Evolutionary conservation across 2,329 filamentous ascomycete species (phyloP).

Genomic region (Beauveria medogensis): DNA sequence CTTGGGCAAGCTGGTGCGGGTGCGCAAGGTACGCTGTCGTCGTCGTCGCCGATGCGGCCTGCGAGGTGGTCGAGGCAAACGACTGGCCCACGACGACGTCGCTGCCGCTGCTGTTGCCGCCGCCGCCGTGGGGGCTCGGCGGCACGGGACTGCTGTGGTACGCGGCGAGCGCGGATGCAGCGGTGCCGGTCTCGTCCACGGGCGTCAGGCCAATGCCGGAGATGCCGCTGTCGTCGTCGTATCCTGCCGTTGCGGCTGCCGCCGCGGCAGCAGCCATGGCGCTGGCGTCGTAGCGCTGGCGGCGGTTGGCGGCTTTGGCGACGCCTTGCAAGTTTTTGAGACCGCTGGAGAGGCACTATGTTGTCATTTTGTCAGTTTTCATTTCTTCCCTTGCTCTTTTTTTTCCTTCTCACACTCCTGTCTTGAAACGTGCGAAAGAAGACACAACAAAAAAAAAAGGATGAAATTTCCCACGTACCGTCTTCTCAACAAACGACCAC

Average conservation of each 20-base stretch:
- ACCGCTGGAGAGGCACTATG: constrained; percentile 73
- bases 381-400: no score
- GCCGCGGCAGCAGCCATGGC: constrained; percentile 5
- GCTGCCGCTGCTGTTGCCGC: neutral
- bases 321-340: constrained; percentile 71
- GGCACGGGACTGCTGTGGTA: constrained; percentile 1
- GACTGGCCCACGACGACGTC: neutral
- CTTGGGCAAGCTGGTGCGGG: neutral
- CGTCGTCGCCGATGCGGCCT: neutral
- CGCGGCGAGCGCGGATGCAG: neutral
- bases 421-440: no score
- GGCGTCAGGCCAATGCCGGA: constrained; percentile 51
- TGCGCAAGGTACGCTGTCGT: constrained; percentile 1
- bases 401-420: no score
- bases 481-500: constrained; percentile 63
- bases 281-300: constrained; percentile 48
- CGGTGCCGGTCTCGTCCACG: constrained; percentile 48
- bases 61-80: neutral
- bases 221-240: constrained; percentile 66
- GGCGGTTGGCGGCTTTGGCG: constrained; percentile 56
- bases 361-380: neutral
- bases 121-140: neutral
- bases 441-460: no score
- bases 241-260: constrained; percentile 29
- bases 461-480: constrained; percentile 33